A percentile compares a stretch with the other conserved stretches of the same genome.
Conservation (phyloP, 169 alveolate species). For the Plasmodium falciparum region DNA sequence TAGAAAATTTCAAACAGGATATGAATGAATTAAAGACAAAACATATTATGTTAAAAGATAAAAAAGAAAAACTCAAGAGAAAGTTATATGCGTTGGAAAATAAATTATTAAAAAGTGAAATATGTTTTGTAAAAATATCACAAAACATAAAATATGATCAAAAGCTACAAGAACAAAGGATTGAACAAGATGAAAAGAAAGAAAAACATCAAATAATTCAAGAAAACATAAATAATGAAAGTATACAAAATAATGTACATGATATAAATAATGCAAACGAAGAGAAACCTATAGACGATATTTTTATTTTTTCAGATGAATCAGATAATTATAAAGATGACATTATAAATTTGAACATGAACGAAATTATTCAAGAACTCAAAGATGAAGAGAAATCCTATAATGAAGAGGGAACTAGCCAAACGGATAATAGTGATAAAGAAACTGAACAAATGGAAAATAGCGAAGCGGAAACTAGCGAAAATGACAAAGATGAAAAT, state of each 20-base stretch:
- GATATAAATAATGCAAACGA: background rate
- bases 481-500: background rate
- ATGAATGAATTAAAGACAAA: constrained; percentile 17
- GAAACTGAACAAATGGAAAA: background rate
- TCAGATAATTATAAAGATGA: constrained; percentile 31
- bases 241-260: background rate
- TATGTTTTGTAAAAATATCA: background rate
- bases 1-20: constrained; percentile 36
- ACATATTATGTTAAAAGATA: constrained; percentile 19
- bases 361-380: background rate
- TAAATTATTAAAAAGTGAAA: constrained; percentile 43
- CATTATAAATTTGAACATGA: background rate
- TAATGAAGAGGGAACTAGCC: background rate
- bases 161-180: background rate
- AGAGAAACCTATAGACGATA: background rate
- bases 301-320: constrained; percentile 41
- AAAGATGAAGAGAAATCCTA: constrained; percentile 8
- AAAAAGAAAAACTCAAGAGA: constrained; percentile 30
- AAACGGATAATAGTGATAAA: background rate
- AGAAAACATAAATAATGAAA: too few relatives aligned
- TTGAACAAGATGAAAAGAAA: background rate
- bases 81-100: constrained; percentile 28
- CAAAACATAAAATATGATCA: background rate
- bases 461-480: background rate
- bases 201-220: background rate